phyloP scores from a whole-genome alignment of 164 flowering plant genomes.

The Sedum album region DNA sequence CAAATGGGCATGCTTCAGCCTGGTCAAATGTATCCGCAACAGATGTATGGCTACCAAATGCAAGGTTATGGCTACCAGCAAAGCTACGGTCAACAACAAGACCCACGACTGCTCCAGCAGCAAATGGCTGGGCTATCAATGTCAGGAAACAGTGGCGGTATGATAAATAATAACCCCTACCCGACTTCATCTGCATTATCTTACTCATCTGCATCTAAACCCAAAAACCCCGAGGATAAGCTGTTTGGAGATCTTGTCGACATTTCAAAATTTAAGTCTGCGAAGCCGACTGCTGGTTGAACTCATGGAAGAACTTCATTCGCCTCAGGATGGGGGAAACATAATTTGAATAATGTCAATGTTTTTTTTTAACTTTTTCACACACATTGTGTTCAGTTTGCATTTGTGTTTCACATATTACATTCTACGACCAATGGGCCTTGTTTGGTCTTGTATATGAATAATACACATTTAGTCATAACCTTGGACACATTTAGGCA shows the following conservation, averaged over 20 bases:
- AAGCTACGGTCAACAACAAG: conserved; percentile 35
- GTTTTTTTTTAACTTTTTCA: not conserved
- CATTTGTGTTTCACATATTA: not conserved
- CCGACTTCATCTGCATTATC: conserved; percentile 28
- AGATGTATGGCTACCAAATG: conserved; percentile 57
- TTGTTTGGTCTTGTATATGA: not conserved
- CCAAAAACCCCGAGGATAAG: conserved; percentile 80
- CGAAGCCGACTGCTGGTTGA: conserved; percentile 38
- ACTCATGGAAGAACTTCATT: conserved; percentile 31
- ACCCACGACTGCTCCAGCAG: conserved; percentile 38
- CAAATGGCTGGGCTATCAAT: conserved; percentile 62
- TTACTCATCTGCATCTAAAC: conserved; percentile 45
- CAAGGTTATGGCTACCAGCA: conserved; percentile 44
- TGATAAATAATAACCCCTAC: conserved; percentile 14
- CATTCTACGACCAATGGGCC: not conserved
- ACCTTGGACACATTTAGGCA: no score
- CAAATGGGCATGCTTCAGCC: conserved; percentile 45
- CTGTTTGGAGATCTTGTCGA: conserved; percentile 91
- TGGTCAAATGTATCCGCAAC: conserved; percentile 43
- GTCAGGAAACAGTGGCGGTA: conserved; percentile 25
- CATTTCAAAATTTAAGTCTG: conserved; percentile 63
- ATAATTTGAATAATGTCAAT: conserved; percentile 8
- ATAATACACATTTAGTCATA: no score
- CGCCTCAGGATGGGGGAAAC: not conserved
- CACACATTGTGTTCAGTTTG: not conserved